Base-by-base conservation (phyloP, 805 yeast species). In the Candida tibetensis region DNA sequence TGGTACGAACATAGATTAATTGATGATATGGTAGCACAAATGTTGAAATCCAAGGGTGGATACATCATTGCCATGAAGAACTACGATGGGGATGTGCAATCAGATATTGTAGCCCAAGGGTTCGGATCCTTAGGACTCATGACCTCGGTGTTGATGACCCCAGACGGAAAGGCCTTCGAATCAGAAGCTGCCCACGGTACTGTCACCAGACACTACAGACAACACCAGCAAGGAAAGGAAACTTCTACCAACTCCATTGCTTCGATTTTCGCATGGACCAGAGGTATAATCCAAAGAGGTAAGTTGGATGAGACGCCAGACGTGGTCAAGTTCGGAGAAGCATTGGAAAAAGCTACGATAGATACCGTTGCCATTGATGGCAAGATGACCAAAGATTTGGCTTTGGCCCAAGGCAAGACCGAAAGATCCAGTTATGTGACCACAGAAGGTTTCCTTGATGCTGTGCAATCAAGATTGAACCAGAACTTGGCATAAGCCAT, bases 111-210 rank as follows among this genome's bases (percentile, higher is more conserved):
- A 41, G 98, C 98, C 21, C 98, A 91, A 69, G 98, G 98, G 27
- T 91, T 91, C 55, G 98, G 98, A 27, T 90, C 97, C 14, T 74
- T 91, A 49, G 98, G 98, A 30, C 76, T 91, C 52, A 91, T 91
- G 98, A 89, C 98, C 22, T 91, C 98, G 2, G 95, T 88, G n/a
- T 77, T 91, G 52, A 79, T 89, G 58, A 81, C 97, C n/a, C 95
- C 97, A 35, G 97, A 91, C 64, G 97, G 97, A 17, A 86, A 85
- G 71, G 82, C 96, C 10, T 90, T 87, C 62, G 97, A 91, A 72
- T 72, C 89, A 39, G 98, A 91, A 73, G 98, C 98, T 42, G 98
- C 98, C n/a, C 98, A 91, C 63, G 98, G 98, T 40, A 91, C 98
- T 10, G 98, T 91, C 52, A 91, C 97, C 32, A 85, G 98, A 71